Conservation (phyloP, 768 basidiomycete genomes). For the Rhizopogon sp. region DNA sequence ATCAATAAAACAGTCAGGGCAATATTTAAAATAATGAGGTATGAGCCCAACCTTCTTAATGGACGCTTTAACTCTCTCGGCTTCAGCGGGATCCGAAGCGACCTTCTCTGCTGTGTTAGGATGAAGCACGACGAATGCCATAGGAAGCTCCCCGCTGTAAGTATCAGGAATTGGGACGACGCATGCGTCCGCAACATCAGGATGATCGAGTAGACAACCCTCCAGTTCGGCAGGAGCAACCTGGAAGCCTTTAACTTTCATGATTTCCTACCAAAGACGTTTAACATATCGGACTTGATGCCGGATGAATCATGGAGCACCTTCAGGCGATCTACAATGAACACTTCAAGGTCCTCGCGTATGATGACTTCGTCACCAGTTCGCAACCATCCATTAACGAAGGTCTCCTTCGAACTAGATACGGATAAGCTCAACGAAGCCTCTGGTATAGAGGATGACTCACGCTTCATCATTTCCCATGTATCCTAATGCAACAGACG, state of each 20-base stretch:
- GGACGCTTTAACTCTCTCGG: conserved; percentile 34
- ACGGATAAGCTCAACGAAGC: not conserved
- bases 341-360: conserved; percentile 48
- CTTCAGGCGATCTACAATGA: conserved; percentile 62
- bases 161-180: conserved; percentile 67
- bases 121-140: conserved; percentile 61
- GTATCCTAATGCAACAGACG: conserved; percentile 39
- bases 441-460: conserved; percentile 17
- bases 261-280: conserved; percentile 43
- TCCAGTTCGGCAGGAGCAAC: conserved; percentile 74
- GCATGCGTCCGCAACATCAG: conserved; percentile 56
- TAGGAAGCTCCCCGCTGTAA: conserved; percentile 65
- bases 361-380: conserved; percentile 66
- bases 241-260: conserved; percentile 70
- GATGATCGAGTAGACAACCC: conserved; percentile 55
- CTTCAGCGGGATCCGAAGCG: conserved; percentile 21
- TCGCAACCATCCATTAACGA: conserved; percentile 66
- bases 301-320: conserved; percentile 19
- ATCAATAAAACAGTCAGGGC: conserved; percentile 1
- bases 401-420: conserved; percentile 61
- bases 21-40: not conserved
- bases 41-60: conserved; percentile 39
- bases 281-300: not conserved
- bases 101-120: conserved; percentile 34
- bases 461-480: conserved; percentile 58